Evolutionary conservation across 768 basidiomycete species (phyloP), one percentile per base, ranked within the genome.

Genomic region (Leucocoprinus birnbaumii): DNA sequence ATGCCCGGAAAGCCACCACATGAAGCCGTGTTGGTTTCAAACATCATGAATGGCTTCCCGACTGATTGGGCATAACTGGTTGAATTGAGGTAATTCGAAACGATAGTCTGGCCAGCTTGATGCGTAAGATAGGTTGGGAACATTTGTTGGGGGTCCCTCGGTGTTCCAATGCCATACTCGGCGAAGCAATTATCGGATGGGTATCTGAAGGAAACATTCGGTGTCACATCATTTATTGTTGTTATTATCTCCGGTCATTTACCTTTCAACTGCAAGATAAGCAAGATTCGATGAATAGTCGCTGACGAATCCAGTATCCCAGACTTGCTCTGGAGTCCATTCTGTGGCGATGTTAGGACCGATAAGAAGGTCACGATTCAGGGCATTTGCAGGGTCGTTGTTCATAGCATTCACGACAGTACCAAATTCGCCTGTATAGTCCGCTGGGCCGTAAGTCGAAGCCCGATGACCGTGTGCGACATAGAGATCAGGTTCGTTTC

Each of bases 11-110:
- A 86, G 24, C 86, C 86, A 66, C 85, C 85, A 65, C 86, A 87
- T 26, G 80, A 82, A 1, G 84, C 85, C 0, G 83, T 82, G 61
- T 87, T 87, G 11, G 83, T 86, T 67, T 89, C 87, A 58, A 87
- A 77, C 84, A 88, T 86, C 50, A 85, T 60, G 31, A 87, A 66
- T 18, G 75, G 74, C 58, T 80, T 77, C 2, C 68, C 65, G 31
- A 69, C 68, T 0, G 63, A 64, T 52, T 73, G 71, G 0, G 82
- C 81, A 16, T 73, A 73, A 46, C 57, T 58, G 0, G 82, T 74
- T 1, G 81, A 78, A 51, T 72, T 75, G 14, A 83, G 60, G 66
- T 88, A 91, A 10, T 72, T 71, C 0, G 61, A 57, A 18, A 85
- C 75, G 25, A 91, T 69, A 22, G 58, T 64, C 46, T 73, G 68